phyloP scores from a whole-genome alignment of 768 basidiomycete genomes.

The Lentinula raphanica region DNA sequence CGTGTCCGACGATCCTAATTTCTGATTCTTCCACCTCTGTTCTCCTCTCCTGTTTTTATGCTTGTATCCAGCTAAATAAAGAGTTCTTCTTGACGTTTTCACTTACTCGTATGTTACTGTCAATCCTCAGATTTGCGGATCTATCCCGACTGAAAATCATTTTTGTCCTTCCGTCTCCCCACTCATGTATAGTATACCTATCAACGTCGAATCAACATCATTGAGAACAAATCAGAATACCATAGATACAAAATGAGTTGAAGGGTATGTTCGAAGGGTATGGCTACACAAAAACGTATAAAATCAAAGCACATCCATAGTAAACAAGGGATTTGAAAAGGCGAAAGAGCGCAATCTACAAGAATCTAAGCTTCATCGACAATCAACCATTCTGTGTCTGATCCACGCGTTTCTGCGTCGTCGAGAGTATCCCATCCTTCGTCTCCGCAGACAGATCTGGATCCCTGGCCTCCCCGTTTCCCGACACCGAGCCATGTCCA shows the following conservation, averaged over 20 bases:
- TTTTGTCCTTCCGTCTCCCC: too few species aligned
- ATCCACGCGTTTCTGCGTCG: slow-evolving; percentile 62
- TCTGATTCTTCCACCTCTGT: too few species aligned
- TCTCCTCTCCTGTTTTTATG: slow-evolving; percentile 13
- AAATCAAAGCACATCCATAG: slow-evolving; percentile 1
- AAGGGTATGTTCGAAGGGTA: not conserved
- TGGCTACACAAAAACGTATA: not conserved
- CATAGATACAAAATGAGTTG: not conserved
- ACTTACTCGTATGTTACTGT: not conserved
- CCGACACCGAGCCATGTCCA: slow-evolving; percentile 54
- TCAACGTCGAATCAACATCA: too few species aligned
- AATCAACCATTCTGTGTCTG: slow-evolving; percentile 91
- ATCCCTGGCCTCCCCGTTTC: slow-evolving; percentile 63
- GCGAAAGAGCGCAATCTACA: not conserved
- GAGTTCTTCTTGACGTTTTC: slow-evolving; percentile 14
- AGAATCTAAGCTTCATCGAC: slow-evolving; percentile 38
- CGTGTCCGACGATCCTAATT: slow-evolving; percentile 21
- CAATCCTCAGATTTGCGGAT: too few species aligned
- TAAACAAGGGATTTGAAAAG: not conserved
- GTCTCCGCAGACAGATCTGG: slow-evolving; percentile 38
- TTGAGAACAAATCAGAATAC: not conserved
- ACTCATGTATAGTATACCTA: too few species aligned
- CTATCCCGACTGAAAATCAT: too few species aligned
- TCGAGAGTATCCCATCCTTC: slow-evolving; percentile 76
- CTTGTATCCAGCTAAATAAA: slow-evolving; percentile 11